Percentiles rank a stretch among this genome's conserved stretches.
phyloP scores from a whole-genome alignment of 2,329 filamentous ascomycete species.

The Neonectria sp. region DNA sequence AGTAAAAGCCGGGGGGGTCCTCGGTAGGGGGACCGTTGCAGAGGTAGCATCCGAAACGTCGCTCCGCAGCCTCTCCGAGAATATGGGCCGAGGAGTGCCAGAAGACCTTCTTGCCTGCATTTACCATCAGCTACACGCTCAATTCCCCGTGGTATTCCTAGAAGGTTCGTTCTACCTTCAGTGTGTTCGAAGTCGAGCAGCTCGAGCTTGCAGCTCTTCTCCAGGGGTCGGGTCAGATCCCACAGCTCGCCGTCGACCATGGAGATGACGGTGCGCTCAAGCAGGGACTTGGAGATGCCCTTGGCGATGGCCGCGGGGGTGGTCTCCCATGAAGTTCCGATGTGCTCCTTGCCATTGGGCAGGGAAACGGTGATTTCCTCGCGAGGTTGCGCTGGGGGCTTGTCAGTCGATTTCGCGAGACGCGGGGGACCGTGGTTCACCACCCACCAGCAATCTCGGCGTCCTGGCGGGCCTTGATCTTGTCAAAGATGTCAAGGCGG shows the following conservation, averaged over 20 bases:
- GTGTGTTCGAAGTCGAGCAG: conserved; percentile 82
- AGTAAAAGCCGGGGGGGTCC: conserved; percentile 87
- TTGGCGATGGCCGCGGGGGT: conserved; percentile 85
- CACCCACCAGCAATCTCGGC: conserved; percentile 73
- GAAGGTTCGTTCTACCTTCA: conserved; percentile 48
- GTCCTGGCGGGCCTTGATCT: conserved; percentile 87
- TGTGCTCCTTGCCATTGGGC: conserved; percentile 77
- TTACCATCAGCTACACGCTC: conserved; percentile 9
- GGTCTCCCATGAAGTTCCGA: conserved; percentile 91
- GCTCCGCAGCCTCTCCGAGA: conserved; percentile 94
- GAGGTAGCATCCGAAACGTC: conserved; percentile 90
- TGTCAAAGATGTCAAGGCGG: conserved; percentile 89
- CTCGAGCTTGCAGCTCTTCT: conserved; percentile 88
- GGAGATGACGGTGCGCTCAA: conserved; percentile 89
- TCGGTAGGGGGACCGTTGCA: conserved; percentile 95
- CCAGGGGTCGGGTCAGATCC: conserved; percentile 93
- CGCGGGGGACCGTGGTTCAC: conserved; percentile 36
- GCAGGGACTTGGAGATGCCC: conserved; percentile 87
- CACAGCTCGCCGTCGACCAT: conserved; percentile 88
- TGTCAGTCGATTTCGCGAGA: conserved; percentile 41
- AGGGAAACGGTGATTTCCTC: conserved; percentile 83
- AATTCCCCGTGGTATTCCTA: background rate
- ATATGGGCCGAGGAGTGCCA: conserved; percentile 98
- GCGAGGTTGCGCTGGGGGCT: conserved; percentile 76
- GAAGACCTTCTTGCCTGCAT: conserved; percentile 88